A percentile compares a stretch with the other conserved stretches of the same genome.
These are phyloP conservation scores for Phytophthora vignae DNA, from an alignment of 352 stramenopile species.

Conservation along the genomic window DNA sequence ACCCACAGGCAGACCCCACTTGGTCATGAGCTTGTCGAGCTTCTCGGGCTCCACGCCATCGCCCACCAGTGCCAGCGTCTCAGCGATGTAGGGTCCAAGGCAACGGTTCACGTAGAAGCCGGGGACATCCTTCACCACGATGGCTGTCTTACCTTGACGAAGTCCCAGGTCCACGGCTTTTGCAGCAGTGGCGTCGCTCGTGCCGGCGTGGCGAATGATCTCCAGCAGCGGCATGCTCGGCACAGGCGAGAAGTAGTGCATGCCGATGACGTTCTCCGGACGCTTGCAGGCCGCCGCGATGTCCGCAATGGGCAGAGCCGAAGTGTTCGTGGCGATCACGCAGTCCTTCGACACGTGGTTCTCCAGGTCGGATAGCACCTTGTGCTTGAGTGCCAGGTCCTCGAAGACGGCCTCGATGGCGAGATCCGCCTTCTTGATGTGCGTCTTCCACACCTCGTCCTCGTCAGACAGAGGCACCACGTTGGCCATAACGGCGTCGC, in stretches of 20 bases:
- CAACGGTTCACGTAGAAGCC: conserved; percentile 99
- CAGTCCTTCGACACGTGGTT: conserved; percentile 93
- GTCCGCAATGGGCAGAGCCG: conserved; percentile 95
- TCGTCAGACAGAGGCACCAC: conserved; percentile 95
- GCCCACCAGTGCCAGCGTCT: conserved; percentile 92
- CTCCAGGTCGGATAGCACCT: conserved; percentile 95
- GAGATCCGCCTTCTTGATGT: conserved; percentile 95
- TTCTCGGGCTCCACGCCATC: conserved; percentile 94
- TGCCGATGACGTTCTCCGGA: conserved; percentile 95
- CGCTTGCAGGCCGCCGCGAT: conserved; percentile 91
- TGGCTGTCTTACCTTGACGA: conserved; percentile 98
- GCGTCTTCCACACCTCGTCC: conserved; percentile 90
- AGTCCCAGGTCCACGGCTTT: conserved; percentile 96
- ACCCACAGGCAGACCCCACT: conserved; percentile 97
- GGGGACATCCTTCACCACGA: conserved; percentile 99
- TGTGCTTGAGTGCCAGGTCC: conserved; percentile 97
- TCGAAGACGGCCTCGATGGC: conserved; percentile 99
- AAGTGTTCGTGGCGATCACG: conserved; percentile 99
- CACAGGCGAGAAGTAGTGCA: conserved; percentile 99
- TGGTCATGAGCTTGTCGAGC: conserved; percentile 95
- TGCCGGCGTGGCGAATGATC: conserved; percentile 97
- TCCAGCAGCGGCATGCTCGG: conserved; percentile 98
- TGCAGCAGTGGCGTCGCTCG: conserved; percentile 88
- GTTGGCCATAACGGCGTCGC: conserved; percentile 91
- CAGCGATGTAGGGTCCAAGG: conserved; percentile 94